phyloP scores from a whole-genome alignment of 192 early-diverging fungal genomes.

The Funneliformis geosporum region DNA sequence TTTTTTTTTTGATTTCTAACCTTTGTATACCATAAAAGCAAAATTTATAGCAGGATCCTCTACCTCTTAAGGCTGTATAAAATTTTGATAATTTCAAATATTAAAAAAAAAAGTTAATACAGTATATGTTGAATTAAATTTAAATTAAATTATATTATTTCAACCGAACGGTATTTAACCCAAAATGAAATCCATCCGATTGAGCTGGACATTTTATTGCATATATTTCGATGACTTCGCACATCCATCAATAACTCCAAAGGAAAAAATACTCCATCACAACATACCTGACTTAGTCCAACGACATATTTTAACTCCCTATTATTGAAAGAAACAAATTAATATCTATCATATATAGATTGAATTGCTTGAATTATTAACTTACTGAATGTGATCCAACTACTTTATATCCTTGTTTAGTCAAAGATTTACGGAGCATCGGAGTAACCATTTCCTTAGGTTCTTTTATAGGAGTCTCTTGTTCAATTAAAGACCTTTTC shows the following conservation, averaged over 20 bases:
- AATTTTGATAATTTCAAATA: no score
- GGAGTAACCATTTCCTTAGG: slow-evolving; percentile 73
- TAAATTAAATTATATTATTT: neutral
- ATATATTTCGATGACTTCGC: neutral
- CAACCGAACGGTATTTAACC: neutral
- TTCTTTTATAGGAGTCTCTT: slow-evolving; percentile 41
- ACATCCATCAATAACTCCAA: neutral
- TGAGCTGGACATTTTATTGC: no score
- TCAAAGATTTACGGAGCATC: slow-evolving; percentile 63
- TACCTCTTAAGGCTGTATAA: slow-evolving; percentile 56
- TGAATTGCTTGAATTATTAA: neutral
- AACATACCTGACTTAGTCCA: slow-evolving; percentile 64
- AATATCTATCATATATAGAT: neutral
- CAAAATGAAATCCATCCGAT: neutral
- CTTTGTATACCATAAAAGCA: slow-evolving; percentile 77
- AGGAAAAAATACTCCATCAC: neutral
- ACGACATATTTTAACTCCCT: slow-evolving; percentile 74
- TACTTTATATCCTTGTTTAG: slow-evolving; percentile 77
- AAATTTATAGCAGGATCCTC: slow-evolving; percentile 77
- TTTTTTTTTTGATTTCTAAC: neutral
- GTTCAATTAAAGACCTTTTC: slow-evolving; percentile 47
- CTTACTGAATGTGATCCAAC: slow-evolving; percentile 61
- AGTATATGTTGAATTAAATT: neutral
- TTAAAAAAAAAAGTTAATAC: no score
- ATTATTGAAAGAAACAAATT: neutral